Base-by-base conservation (phyloP, 2,329 filamentous ascomycete species). In the Aspergillus quadricinctus region DNA sequence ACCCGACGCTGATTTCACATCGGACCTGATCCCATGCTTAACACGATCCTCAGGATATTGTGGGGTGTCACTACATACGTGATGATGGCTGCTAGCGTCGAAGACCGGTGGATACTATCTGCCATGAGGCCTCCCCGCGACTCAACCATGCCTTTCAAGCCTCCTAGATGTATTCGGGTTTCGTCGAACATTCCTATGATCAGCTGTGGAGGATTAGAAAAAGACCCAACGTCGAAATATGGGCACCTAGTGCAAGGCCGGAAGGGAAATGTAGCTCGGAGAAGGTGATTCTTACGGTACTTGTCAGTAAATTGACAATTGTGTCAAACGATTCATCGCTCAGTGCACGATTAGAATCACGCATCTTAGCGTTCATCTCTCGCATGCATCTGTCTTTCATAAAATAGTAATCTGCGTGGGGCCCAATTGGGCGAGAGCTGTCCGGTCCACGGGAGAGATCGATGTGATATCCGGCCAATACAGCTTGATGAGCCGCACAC, bases 171-270 rank as follows among this genome's bases (percentile, higher is more conserved):
- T 23, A 76, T 69, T 41, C 65, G 66, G 17, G 70, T 70, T 61
- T 76, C 73, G 41, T 68, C 66, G 52, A 75, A 75, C 37, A 71
- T 61, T 9, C 72, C 74, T 49, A 72, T 64, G 21, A 75, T 72
- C 50, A 74, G 57, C 72, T 74, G 35, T 19, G 9, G 9, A 31
- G n/a, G 17, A 43, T 66, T 49, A 66, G 61, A 51, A 40, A 7
- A 21, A 17, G 17, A 31, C 41, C 51, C 14, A 11, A n/a, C 31
- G 3, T 9, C 23, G 10, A 45, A 14, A 14, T 14, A 25, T 7
- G 8, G 41, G n/a, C 41, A 6, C 11, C n/a, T 19, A 23, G 23
- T 25, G 9, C 21, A 46, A 14, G 14, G 23, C 14, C 11, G 11
- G 23, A 46, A 23, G 21, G 19, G 17, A 14, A 17, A 14, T 21